A percentile compares a stretch with the other conserved stretches of the same genome.
phyloP scores from a whole-genome alignment of 208 protist species.

The Crithidia bombi region DNA sequence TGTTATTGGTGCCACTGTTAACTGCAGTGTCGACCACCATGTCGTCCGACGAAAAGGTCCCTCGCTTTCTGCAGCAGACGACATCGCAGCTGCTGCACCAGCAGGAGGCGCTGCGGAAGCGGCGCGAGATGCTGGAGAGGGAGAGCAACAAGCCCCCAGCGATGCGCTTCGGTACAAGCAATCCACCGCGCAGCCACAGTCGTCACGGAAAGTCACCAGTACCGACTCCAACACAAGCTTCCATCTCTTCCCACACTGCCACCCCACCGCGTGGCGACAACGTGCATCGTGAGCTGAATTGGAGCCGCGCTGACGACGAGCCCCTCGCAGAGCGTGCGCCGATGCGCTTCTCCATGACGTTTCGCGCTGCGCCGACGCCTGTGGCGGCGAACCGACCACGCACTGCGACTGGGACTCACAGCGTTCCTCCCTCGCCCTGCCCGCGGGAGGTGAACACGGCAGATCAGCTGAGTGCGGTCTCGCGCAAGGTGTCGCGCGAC shows the following conservation, averaged over 20 bases:
- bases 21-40: not conserved
- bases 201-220: conserved; percentile 17
- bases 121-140: conserved; percentile 54
- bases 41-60: conserved; percentile 39
- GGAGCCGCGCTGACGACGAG: conserved; percentile 27
- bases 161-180: conserved; percentile 67
- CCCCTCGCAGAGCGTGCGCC: conserved; percentile 18
- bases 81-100: conserved; percentile 72
- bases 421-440: conserved; percentile 19
- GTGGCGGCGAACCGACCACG: conserved; percentile 1
- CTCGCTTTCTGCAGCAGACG: conserved; percentile 67
- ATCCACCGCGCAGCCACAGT: conserved; percentile 23
- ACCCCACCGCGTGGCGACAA: conserved; percentile 2
- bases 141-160: conserved; percentile 48
- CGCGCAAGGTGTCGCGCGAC: conserved; percentile 15
- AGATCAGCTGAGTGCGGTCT: conserved; percentile 6
- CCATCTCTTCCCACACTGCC: not conserved
- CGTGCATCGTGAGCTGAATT: conserved; percentile 35
- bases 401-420: not conserved
- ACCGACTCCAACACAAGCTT: conserved; percentile 2
- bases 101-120: conserved; percentile 65
- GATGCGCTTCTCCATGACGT: conserved; percentile 49
- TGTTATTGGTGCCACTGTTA: not conserved
- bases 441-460: conserved; percentile 42
- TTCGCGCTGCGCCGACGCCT: conserved; percentile 24